A percentile compares a stretch with the other conserved stretches of the same genome.
phyloP scores from a whole-genome alignment of 164 flowering plant genomes.

The Litsea cubeba region DNA sequence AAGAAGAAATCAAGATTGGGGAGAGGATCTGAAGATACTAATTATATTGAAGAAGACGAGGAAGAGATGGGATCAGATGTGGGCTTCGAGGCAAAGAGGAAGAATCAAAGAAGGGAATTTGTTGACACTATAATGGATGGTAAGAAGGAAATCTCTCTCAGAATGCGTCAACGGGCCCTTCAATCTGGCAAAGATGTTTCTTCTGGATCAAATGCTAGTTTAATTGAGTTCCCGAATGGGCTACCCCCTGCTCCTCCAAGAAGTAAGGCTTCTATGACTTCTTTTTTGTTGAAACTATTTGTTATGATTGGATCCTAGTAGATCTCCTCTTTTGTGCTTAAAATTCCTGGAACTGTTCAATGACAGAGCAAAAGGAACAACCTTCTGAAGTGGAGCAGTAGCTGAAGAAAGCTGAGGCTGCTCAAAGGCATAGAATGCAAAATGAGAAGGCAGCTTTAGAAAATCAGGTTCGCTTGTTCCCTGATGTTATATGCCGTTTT shows the following conservation, averaged over 20 bases:
- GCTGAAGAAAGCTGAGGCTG: conserved; percentile 21
- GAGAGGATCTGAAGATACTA: not conserved
- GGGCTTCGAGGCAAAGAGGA: conserved; percentile 3
- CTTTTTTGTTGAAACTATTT: too few relatives aligned
- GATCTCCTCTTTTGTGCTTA: too few relatives aligned
- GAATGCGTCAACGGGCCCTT: conserved; percentile 17
- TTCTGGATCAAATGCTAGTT: too few relatives aligned
- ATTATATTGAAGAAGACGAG: conserved; percentile 1
- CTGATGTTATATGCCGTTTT: not conserved
- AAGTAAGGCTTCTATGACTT: too few relatives aligned
- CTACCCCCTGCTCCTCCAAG: too few relatives aligned
- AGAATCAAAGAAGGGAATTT: conserved; percentile 6
- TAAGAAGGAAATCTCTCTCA: conserved; percentile 15
- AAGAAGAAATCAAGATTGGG: conserved; percentile 7
- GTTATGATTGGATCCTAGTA: too few relatives aligned
- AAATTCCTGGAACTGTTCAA: too few relatives aligned
- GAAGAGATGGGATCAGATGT: conserved; percentile 7
- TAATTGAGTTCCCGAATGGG: too few relatives aligned
- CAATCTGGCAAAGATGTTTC: conserved; percentile 10
- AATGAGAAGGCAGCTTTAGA: conserved; percentile 16
- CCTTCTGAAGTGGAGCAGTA: conserved; percentile 19
- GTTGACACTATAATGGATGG: conserved; percentile 5
- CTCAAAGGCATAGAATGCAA: conserved; percentile 16
- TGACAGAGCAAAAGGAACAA: too few relatives aligned
- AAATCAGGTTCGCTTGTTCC: conserved; percentile 5